Base-by-base conservation (phyloP, 75 land plant genomes). In the Cryptomeria japonica region DNA sequence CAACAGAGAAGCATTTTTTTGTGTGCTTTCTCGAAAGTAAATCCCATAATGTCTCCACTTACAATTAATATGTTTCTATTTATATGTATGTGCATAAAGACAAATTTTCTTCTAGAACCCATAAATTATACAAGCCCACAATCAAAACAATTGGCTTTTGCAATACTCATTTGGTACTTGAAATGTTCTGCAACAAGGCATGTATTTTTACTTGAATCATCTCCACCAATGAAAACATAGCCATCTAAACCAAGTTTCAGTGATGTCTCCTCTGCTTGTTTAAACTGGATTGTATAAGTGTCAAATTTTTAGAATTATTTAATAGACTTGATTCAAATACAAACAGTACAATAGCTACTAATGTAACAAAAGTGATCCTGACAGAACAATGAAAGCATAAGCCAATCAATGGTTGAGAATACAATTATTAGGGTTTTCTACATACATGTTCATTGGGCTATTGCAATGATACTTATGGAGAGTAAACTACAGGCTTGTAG, bases 201-300 rank as follows among this genome's bases (percentile, higher is more conserved):
- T 18, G 96, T 97, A 93, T 96, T 97, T 68, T 96, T 97, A 85
- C 96, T 97, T 88, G 99, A 97, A 80, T 96, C 99, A 93, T 97
- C 97, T 18, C 99, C 97, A 47, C 97, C 97, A 91, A 97, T 97
- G 16, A 97, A 95, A 61, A 97, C 93, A 90, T 96, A 94, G 3
- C 97, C 97, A 90, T 96, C 93, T 96, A 84, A 97, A 95, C 94
- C 97, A 82, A 97, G 95, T 86, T 95, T 95, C 25, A 87, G 1
- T 53, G 88, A 95, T 22, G 96, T 97, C 46, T 96, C 97, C 89
- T 92, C 92, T 87, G 96, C 97, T 92, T 97, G 99, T 89, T 96
- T 94, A 91, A 95, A 95, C 95, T 97, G 93, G 80, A 58, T 34
- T 31, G 34, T 51, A 49, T 28, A 85, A 80, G 46, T 42, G 9